Evolutionary conservation across 2,329 filamentous ascomycete genomes (phyloP).

Genomic region (Tolypocladium pustulatum): DNA sequence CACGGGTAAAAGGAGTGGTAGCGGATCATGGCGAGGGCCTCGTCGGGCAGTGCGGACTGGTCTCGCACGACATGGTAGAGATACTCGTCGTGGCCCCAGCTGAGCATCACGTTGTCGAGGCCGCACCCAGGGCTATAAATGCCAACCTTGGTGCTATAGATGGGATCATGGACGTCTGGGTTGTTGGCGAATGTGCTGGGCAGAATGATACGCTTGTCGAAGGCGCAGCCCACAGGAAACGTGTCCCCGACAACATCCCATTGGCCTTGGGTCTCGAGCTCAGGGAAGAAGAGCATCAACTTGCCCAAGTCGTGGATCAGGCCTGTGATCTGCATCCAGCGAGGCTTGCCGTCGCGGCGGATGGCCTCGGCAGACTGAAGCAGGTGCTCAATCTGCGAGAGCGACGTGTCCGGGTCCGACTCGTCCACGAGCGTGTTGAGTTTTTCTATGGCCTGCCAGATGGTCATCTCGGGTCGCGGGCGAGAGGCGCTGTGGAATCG

Average conservation of each 20-base stretch:
- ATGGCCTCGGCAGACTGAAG: constrained; percentile 85
- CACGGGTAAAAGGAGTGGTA: constrained; percentile 93
- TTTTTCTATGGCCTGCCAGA: constrained; percentile 90
- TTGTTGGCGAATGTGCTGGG: constrained; percentile 67
- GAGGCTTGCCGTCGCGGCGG: constrained; percentile 70
- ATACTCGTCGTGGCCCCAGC: constrained; percentile 85
- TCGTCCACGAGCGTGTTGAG: constrained; percentile 86
- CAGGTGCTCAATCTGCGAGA: constrained; percentile 83
- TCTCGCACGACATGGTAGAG: constrained; percentile 79
- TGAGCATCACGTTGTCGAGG: constrained; percentile 79
- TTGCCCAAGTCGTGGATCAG: constrained; percentile 75
- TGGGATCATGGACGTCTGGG: constrained; percentile 58
- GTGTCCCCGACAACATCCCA: constrained; percentile 91
- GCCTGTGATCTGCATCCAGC: constrained; percentile 72
- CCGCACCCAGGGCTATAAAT: constrained; percentile 75
- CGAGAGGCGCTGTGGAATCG: constrained; percentile 48
- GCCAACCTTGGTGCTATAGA: constrained; percentile 67
- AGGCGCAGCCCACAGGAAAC: constrained; percentile 68
- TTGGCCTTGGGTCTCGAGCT: constrained; percentile 58
- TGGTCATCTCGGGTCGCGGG: constrained; percentile 58
- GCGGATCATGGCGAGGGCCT: constrained; percentile 84
- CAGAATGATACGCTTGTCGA: constrained; percentile 70
- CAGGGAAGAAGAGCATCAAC: constrained; percentile 66
- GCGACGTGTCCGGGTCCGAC: constrained; percentile 78
- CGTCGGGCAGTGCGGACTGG: constrained; percentile 66